Evolutionary conservation across 2,329 filamentous ascomycete species (phyloP), one percentile per base, ranked within the genome.

Genomic region (Colletotrichum eremochloae): DNA sequence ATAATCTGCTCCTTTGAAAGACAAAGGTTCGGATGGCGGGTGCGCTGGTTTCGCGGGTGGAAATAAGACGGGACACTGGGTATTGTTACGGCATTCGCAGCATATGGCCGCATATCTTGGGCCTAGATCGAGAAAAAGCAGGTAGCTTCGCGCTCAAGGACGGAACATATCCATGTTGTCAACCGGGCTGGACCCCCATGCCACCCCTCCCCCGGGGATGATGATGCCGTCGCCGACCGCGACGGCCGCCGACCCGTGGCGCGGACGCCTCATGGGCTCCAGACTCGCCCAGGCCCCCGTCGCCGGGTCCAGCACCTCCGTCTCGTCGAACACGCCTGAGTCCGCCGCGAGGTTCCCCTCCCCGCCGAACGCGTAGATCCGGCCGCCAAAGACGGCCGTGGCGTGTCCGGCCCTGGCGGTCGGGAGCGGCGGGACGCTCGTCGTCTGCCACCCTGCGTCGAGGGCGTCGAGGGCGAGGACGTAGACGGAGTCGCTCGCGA

Each of bases 181-280:
- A n/a, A 63, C 60, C n/a, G 60, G 15, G 9, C 24, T 50, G 5
- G 18, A 33, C 18, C 60, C 29, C 42, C 29, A 63, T 6, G 24
- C 15, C 14, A 42, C 24, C 20, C 20, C 38, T 40, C 81, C 81
- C 5, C 81, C 81, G 1, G 81, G 81, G 40, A 82, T 75, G 66
- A 80, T 81, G 1, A 82, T 75, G 2, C 63, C 74, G 2, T 71
- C 73, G 0, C 75, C 75, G 2, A 80, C 62, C 1, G 75, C 75
- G 2, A 76, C 0, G 74, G 61, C 61, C 57, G 78, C 80, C n/a
- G n/a, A n/a, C n/a, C n/a, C n/a, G n/a, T n/a, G n/a, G n/a, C n/a
- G n/a, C n/a, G n/a, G n/a, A n/a, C n/a, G n/a, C n/a, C n/a, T n/a
- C n/a, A n/a, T n/a, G n/a, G n/a, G n/a, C n/a, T n/a, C n/a, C n/a